A percentile compares a stretch with the other conserved stretches of the same genome.
Evolutionary conservation across 1,284 basidiomycete genomes (phyloP).

Genomic region (Ustilago curta): DNA sequence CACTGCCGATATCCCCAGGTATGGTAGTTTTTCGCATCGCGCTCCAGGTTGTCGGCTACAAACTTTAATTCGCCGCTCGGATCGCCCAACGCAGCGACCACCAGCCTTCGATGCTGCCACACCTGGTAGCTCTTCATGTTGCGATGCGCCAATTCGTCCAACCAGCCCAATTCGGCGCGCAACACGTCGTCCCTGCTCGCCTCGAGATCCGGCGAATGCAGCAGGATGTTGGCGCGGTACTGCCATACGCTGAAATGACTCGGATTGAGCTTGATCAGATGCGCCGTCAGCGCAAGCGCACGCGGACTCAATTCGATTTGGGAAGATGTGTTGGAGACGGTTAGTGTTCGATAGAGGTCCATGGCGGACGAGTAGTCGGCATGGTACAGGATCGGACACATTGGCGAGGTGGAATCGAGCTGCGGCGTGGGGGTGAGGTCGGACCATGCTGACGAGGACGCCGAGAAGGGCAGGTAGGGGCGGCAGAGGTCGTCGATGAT

Average conservation of each 20-base stretch:
- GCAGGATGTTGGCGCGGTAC: constrained; percentile 58
- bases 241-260: constrained; percentile 64
- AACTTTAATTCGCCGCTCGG: constrained; percentile 58
- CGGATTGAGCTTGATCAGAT: constrained; percentile 60
- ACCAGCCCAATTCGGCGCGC: constrained; percentile 48
- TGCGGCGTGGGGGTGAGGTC: constrained; percentile 59
- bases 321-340: constrained; percentile 13
- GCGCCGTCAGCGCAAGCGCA: constrained; percentile 57
- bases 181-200: constrained; percentile 13
- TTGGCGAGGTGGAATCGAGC: constrained; percentile 56
- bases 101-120: constrained; percentile 63
- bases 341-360: constrained; percentile 62
- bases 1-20: constrained; percentile 68
- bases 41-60: constrained; percentile 38
- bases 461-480: constrained; percentile 51
- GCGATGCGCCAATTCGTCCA: constrained; percentile 55
- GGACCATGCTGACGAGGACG: constrained; percentile 48
- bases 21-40: constrained; percentile 67
- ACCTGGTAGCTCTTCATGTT: constrained; percentile 69
- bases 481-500: constrained; percentile 30
- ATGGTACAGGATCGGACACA: constrained; percentile 66
- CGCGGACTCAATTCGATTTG: constrained; percentile 48
- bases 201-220: constrained; percentile 26
- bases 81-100: constrained; percentile 52
- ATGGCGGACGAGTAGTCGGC: constrained; percentile 61